phyloP scores from a whole-genome alignment of 83 land plant species.

The Isoetes engelmannii region DNA sequence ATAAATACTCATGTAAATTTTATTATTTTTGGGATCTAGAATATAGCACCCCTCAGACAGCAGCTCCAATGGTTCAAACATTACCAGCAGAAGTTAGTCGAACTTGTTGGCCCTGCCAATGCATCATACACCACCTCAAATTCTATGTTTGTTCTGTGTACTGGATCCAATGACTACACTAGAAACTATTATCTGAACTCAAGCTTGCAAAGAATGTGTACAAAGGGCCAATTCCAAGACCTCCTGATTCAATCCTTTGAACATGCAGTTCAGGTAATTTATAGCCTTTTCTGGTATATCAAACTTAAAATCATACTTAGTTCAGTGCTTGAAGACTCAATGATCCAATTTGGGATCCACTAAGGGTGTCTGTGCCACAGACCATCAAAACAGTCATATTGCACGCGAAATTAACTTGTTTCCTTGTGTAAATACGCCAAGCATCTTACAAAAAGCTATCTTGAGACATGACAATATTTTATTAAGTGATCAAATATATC shows the following conservation, averaged over 20 bases:
- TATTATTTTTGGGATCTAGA: conserved; percentile 26
- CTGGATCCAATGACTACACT: conserved; percentile 64
- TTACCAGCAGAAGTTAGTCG: conserved; percentile 43
- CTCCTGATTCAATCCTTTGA: conserved; percentile 22
- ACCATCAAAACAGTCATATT: too few relatives aligned
- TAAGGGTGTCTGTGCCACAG: too few relatives aligned
- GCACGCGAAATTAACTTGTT: too few relatives aligned
- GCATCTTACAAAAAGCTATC: too few relatives aligned
- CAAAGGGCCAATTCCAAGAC: conserved; percentile 38
- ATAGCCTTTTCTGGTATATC: too few relatives aligned
- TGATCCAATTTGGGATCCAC: too few relatives aligned
- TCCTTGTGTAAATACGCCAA: too few relatives aligned
- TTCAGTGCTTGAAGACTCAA: too few relatives aligned
- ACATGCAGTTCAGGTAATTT: too few relatives aligned
- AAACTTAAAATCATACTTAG: too few relatives aligned
- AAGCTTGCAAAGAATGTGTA: conserved; percentile 28
- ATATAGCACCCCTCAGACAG: conserved; percentile 35
- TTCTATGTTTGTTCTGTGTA: conserved; percentile 37
- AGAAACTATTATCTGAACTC: conserved; percentile 67
- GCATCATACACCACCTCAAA: conserved; percentile 40
- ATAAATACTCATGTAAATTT: background rate
- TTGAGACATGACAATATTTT: too few relatives aligned
- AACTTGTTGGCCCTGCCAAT: conserved; percentile 34
- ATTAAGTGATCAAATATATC: too few relatives aligned
- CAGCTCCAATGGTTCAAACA: conserved; percentile 56